Percentiles rank a stretch among this genome's conserved stretches.
phyloP scores from a whole-genome alignment of 768 basidiomycete genomes.

The Atractiella rhizophila region DNA sequence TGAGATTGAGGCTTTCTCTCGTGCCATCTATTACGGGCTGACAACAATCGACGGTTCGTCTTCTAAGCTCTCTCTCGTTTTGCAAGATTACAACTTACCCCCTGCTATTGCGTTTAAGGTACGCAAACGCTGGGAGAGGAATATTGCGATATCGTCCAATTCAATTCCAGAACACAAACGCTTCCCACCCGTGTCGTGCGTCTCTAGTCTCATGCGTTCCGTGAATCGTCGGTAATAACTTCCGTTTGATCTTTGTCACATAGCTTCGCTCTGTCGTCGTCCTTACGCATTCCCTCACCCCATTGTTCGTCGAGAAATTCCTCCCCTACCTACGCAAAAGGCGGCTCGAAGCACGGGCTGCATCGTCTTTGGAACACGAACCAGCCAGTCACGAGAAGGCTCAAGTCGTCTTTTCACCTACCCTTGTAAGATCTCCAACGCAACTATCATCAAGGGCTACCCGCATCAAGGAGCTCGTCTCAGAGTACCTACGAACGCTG shows the following conservation, averaged over 20 bases:
- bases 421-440: constrained; percentile 5
- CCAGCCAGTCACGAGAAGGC: neutral
- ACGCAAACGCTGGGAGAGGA: constrained; percentile 18
- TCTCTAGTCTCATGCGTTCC: neutral
- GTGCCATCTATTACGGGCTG: constrained; percentile 15
- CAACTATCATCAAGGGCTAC: neutral
- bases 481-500: too few species aligned
- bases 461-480: constrained; percentile 9
- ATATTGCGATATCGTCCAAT: constrained; percentile 18
- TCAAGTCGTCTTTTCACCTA: neutral
- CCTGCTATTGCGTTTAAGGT: constrained; percentile 3
- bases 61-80: neutral
- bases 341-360: constrained; percentile 3
- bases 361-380: neutral
- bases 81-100: neutral
- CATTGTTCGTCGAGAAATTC: constrained; percentile 10
- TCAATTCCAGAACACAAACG: constrained; percentile 4
- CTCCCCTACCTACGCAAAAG: constrained; percentile 6
- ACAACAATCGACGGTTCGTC: constrained; percentile 15
- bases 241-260: neutral
- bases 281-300: constrained; percentile 12
- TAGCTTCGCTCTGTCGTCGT: constrained; percentile 13
- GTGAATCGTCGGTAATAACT: neutral
- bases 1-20: constrained; percentile 12
- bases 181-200: constrained; percentile 8